phyloP scores from a whole-genome alignment of 2,329 filamentous ascomycete genomes.

The Ophiostoma himal-ulmi region DNA sequence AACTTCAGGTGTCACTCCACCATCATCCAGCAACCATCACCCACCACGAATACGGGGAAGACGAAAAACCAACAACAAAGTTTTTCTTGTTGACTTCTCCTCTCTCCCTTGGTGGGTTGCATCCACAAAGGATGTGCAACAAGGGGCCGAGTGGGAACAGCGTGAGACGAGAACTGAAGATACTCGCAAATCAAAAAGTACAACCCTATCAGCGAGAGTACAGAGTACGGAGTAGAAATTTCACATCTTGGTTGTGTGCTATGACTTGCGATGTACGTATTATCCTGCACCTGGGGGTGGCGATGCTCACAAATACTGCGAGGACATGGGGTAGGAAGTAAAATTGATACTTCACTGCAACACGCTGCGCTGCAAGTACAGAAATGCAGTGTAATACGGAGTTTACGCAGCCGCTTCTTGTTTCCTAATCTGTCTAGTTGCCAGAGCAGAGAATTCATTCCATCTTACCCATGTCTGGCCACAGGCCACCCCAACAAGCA shows the following conservation, averaged over 20 bases:
- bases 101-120: not conserved
- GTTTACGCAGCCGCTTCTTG: not conserved
- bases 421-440: not conserved
- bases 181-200: not conserved
- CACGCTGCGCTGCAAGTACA: not conserved
- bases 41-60: slow-evolving; percentile 9
- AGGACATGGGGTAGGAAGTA: not conserved
- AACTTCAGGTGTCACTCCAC: not conserved
- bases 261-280: slow-evolving; percentile 3
- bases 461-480: not conserved
- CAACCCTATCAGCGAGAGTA: not conserved
- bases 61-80: slow-evolving; percentile 4
- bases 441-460: not conserved
- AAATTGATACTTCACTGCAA: not conserved
- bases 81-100: not conserved
- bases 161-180: not conserved
- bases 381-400: not conserved
- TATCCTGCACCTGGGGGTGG: slow-evolving; percentile 6
- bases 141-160: not conserved
- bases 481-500: slow-evolving; percentile 2
- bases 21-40: not conserved
- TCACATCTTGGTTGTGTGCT: not conserved
- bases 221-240: not conserved
- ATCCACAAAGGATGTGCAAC: slow-evolving; percentile 12
- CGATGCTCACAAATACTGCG: slow-evolving; percentile 11